Conservation (phyloP, 768 basidiomycete genomes). For the Tephrocybe sp. region DNA sequence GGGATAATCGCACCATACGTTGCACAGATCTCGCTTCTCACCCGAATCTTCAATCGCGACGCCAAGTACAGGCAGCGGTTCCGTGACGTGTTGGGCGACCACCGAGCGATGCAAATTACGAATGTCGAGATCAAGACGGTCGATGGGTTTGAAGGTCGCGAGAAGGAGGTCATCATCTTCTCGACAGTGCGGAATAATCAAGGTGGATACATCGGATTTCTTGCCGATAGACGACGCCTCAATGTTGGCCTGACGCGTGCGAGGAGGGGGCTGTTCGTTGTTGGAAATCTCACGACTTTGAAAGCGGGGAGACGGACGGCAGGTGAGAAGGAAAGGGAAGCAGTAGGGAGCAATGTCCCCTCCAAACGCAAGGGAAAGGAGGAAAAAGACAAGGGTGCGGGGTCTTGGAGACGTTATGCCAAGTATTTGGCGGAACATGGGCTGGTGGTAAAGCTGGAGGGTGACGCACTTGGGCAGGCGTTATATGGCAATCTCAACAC, state of each 20-base stretch:
- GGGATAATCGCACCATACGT: conserved; percentile 93
- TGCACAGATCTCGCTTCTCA: conserved; percentile 79
- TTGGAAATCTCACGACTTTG: conserved; percentile 73
- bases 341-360: background rate
- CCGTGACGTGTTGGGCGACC: conserved; percentile 56
- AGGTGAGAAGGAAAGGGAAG: conserved; percentile 18
- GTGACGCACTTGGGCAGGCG: conserved; percentile 41
- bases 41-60: conserved; percentile 62
- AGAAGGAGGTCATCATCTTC: conserved; percentile 92
- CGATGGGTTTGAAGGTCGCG: conserved; percentile 92
- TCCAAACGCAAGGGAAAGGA: conserved; percentile 3
- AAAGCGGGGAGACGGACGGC: conserved; percentile 39
- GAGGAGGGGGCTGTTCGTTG: conserved; percentile 78
- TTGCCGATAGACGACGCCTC: conserved; percentile 80
- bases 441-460: conserved; percentile 49
- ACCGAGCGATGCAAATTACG: conserved; percentile 62
- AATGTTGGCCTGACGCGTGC: conserved; percentile 93
- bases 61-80: conserved; percentile 54
- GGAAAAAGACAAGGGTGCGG: conserved; percentile 41
- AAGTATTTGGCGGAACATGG: conserved; percentile 51
- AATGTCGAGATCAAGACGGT: conserved; percentile 89
- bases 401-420: conserved; percentile 63
- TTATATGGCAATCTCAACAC: conserved; percentile 38
- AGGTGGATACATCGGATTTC: conserved; percentile 80
- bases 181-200: conserved; percentile 87